A percentile compares a stretch with the other conserved stretches of the same genome.
Evolutionary conservation across 768 basidiomycete species (phyloP).

Genomic region (Filobasidium wieringae): DNA sequence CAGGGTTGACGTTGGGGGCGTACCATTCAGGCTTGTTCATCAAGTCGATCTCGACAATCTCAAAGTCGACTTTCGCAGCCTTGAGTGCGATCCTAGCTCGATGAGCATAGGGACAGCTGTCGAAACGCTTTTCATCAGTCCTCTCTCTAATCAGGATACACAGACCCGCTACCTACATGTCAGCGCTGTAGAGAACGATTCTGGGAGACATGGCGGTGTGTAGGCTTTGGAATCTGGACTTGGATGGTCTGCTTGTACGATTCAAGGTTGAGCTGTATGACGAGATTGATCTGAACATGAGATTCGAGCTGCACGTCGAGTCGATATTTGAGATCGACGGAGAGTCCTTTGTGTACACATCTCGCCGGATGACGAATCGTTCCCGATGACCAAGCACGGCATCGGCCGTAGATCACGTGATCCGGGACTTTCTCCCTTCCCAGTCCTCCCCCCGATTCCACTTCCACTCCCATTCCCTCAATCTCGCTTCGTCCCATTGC

Average conservation of each 20-base stretch:
- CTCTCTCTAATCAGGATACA: no score
- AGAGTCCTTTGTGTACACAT: no score
- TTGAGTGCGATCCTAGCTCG: conserved; percentile 54
- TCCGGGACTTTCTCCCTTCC: conserved; percentile 17
- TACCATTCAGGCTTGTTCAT: conserved; percentile 57
- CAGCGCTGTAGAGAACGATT: conserved; percentile 17
- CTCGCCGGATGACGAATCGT: no score
- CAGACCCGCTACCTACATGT: conserved; percentile 14
- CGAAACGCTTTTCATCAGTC: no score
- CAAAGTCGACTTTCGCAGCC: conserved; percentile 47
- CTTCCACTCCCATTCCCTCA: conserved; percentile 50
- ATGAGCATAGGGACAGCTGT: conserved; percentile 26
- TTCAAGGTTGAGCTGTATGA: no score
- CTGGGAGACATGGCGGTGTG: conserved; percentile 6
- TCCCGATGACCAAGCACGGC: not conserved
- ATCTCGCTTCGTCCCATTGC: conserved; percentile 52
- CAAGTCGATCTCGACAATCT: conserved; percentile 51
- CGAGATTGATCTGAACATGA: no score
- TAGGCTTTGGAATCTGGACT: no score
- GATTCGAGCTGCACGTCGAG: no score
- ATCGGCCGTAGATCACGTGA: not conserved
- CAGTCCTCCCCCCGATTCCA: conserved; percentile 43
- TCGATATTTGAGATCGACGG: no score
- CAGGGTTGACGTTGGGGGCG: conserved; percentile 53
- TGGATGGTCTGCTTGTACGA: no score